Evolutionary conservation across 106 monocot species (phyloP).

Genomic region (Dactylorhiza incarnata): DNA sequence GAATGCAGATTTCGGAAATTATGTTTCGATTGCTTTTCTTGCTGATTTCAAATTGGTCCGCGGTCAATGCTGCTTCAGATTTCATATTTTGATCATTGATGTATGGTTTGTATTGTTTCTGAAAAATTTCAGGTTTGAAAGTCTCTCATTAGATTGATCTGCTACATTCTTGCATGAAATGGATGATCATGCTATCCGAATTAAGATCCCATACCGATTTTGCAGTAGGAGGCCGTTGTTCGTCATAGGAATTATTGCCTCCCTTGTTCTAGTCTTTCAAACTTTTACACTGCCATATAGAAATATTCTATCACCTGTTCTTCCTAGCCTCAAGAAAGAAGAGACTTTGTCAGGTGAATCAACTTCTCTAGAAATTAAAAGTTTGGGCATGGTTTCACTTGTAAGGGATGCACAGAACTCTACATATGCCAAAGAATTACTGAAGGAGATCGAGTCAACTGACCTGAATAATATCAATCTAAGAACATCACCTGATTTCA

Average conservation of each 20-base stretch:
- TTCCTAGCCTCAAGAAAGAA: conserved; percentile 8
- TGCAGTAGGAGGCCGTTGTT: conserved; percentile 20
- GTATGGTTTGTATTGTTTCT: neutral
- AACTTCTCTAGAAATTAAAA: neutral
- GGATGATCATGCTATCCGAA: conserved; percentile 3
- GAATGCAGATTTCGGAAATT: too few species aligned
- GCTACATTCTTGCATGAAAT: neutral
- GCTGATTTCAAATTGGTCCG: neutral
- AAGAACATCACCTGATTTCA: neutral
- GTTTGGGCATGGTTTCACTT: conserved; percentile 8
- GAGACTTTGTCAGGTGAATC: neutral
- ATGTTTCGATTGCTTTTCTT: neutral
- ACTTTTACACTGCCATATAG: conserved; percentile 27
- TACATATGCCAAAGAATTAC: neutral
- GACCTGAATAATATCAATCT: neutral
- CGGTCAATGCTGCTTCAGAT: neutral
- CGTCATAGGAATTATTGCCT: conserved; percentile 27
- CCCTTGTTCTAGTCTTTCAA: conserved; percentile 25
- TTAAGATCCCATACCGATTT: neutral
- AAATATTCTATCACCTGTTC: conserved; percentile 10
- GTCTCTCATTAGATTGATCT: neutral
- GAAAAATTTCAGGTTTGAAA: neutral
- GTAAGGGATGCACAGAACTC: conserved; percentile 8
- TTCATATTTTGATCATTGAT: neutral
- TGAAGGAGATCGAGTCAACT: neutral